Evolutionary conservation across 495 filamentous ascomycete species (phyloP), one percentile per base, ranked within the genome.

Genomic region (Evernia prunastri): DNA sequence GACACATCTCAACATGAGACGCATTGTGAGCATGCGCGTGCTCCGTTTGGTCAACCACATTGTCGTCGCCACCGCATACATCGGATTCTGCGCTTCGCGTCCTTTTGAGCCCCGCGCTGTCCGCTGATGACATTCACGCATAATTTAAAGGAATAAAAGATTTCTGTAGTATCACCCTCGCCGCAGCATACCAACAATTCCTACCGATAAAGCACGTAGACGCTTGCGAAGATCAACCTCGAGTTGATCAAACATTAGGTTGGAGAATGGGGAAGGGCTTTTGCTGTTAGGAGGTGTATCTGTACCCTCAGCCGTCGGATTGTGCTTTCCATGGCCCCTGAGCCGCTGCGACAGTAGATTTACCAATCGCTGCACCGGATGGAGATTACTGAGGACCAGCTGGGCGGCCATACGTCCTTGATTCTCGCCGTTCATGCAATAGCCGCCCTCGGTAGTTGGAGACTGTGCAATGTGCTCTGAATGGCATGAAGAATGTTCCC

Each of bases 321-420:
- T 63, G 31, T 23, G 23, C 13, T 20, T 18, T 42, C 25, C 37
- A 13, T 56, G 23, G 47, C 31, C 20, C 31, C 42, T 43, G 8
- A 63, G 51, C 25, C 43, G 35, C 35, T 53, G 51, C 23, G 66
- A 69, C 13, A 73, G 63, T 23, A 20, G 60, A 61, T 76, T 69
- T 1, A 76, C 67, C 9, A 79, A 45, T 7, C 69, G 62, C 58
- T 74, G 74, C 37, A 75, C 74, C 36, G 74, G 75, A 49, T 79
- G 76, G 18, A 79, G 68, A 65, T 78, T 72, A 61, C 69, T 72
- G 10, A 78, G 74, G 18, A 78, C 68, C 17, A 73, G 60, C 65
- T 75, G 72, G 3, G 75, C 75, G 0, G 72, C 68, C 70, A 73
- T 72, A 33, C 73, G 72, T 17, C 49, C 58, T 37, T 40, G 61